Conservation (phyloP, 306 rosid species). For the Rosa rugosa region DNA sequence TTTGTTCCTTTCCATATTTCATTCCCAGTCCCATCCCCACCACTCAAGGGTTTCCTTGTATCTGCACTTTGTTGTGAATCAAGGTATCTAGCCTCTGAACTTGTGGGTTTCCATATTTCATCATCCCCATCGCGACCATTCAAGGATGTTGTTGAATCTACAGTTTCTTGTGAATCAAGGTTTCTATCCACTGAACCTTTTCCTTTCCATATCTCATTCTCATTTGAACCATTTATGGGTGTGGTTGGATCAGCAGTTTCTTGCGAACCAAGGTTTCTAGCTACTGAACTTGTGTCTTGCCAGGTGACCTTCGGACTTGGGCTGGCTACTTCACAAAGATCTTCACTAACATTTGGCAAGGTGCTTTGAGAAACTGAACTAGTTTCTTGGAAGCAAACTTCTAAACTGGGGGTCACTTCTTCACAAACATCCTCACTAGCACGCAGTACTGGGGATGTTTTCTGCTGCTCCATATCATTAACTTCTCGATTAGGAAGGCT, state of each 20-base stretch:
- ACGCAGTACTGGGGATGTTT: constrained; percentile 10
- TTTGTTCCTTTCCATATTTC: not conserved
- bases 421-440: constrained; percentile 2
- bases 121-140: not conserved
- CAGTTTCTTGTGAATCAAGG: constrained; percentile 9
- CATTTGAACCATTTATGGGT: not conserved
- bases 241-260: not conserved
- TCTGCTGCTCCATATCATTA: constrained; percentile 11
- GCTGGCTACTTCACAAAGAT: not conserved
- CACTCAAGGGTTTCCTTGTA: constrained; percentile 18
- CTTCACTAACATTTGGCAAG: constrained; percentile 9
- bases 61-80: constrained; percentile 21
- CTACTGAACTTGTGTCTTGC: not conserved
- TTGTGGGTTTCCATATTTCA: constrained; percentile 20
- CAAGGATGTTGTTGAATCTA: not conserved
- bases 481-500: constrained; percentile 2
- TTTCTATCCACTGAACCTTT: not conserved
- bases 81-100: constrained; percentile 19
- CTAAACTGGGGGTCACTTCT: not conserved
- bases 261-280: not conserved
- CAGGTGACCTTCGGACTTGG: not conserved
- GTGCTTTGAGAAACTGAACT: not conserved
- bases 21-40: constrained; percentile 25
- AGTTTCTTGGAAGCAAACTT: not conserved
- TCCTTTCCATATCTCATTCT: not conserved